Percentiles rank a stretch among this genome's conserved stretches.
phyloP scores from a whole-genome alignment of 495 filamentous ascomycete species.

The Melanomma pulvis-pyrius region DNA sequence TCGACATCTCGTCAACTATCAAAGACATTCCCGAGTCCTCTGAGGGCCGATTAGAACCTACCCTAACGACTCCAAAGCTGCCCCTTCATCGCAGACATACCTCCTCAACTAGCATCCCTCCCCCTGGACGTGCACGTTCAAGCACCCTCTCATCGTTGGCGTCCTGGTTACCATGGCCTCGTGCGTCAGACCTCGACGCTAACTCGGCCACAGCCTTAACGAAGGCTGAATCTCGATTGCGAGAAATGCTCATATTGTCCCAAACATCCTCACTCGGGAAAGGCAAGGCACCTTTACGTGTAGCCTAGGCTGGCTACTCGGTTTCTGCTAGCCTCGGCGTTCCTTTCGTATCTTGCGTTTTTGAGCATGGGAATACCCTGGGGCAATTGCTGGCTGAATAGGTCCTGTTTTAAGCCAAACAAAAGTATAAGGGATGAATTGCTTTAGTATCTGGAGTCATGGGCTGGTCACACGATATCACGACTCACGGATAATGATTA shows the following conservation, averaged over 20 bases:
- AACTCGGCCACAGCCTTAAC: slow-evolving; percentile 10
- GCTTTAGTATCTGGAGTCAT: neutral
- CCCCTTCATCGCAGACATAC: slow-evolving; percentile 12
- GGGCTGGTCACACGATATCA: neutral
- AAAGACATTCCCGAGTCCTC: slow-evolving; percentile 7
- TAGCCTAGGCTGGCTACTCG: neutral
- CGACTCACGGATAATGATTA: neutral
- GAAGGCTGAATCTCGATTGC: slow-evolving; percentile 29
- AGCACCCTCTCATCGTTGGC: slow-evolving; percentile 31
- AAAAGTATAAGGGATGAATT: neutral
- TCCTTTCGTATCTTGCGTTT: neutral
- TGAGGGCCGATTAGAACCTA: neutral
- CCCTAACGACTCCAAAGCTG: neutral
- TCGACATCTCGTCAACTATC: slow-evolving; percentile 32
- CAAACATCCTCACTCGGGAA: slow-evolving; percentile 3
- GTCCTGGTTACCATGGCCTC: slow-evolving; percentile 36
- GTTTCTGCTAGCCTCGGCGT: neutral
- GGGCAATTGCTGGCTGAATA: neutral
- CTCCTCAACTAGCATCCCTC: slow-evolving; percentile 14
- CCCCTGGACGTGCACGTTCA: slow-evolving; percentile 21
- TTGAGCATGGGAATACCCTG: neutral
- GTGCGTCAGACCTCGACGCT: slow-evolving; percentile 9
- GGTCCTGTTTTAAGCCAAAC: neutral
- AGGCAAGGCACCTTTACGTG: slow-evolving; percentile 9
- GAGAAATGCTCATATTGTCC: slow-evolving; percentile 28